Evolutionary conservation across 208 protist genomes (phyloP), one percentile per base, ranked within the genome.

Genomic region (Leishmania aethiopica): DNA sequence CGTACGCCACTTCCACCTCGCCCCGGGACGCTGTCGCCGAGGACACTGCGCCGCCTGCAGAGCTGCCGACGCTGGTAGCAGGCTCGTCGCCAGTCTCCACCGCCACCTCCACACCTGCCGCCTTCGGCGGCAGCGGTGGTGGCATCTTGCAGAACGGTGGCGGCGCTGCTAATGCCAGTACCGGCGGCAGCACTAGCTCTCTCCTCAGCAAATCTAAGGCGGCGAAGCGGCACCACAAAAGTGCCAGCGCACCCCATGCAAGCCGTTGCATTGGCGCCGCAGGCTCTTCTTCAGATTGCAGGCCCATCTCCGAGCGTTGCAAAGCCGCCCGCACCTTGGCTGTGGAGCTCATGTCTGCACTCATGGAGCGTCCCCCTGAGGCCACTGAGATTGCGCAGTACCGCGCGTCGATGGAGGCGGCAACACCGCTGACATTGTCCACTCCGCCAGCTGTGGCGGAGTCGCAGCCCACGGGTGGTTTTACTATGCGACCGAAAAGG

Each of bases 351-450:
- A 89, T 95, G 81, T 90, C 89, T 7, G 49, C 77, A 17, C 78
- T 95, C 28, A 91, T 92, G 85, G 75, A 90, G 28, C 73, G 79
- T 32, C 85, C 88, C 4, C 90, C 89, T 25, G 81, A 89, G 51
- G 57, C 76, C 22, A 67, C 76, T 3, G 75, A 69, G 32, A 84
- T 91, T 37, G 62, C 72, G 28, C 77, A 75, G 40, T 88, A 85
- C 75, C 84, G 79, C 72, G 71, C 83, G 45, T 28, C 64, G 25
- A 45, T 73, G 60, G 32, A 42, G 10, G 15, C 62, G 1, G n/a
- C 67, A n/a, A 45, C 73, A 7, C 15, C 66, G 0, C 57, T 67
- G 51, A 84, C 82, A 7, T 51, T 60, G 47, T 35, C 70, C 7
- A 69, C 77, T 37, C 13, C 66, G 15, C 28, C 76, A 22, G 15